Conservation (phyloP, 2,329 filamentous ascomycete species). For the Trichoderma afroharzianum region DNA sequence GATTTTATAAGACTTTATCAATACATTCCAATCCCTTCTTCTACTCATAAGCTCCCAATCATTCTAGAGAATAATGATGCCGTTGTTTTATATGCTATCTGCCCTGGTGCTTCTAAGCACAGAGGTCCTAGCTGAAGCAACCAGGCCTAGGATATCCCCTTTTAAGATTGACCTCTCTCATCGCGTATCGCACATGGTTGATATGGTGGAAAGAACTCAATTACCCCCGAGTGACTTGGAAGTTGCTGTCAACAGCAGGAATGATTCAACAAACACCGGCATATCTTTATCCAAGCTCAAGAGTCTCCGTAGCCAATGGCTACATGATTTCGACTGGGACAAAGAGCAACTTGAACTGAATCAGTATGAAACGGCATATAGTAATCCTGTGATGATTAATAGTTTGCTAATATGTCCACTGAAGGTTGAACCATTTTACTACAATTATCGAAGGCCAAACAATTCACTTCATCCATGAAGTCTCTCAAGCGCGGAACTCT, state of each 20-base stretch:
- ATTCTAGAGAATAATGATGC: not conserved
- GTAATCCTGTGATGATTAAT: not conserved
- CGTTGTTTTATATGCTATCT: not conserved
- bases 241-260: not conserved
- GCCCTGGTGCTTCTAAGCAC: not conserved
- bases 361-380: not conserved
- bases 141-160: not conserved
- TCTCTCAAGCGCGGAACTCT: not conserved
- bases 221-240: not conserved
- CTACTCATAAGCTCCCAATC: not conserved
- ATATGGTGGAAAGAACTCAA: not conserved
- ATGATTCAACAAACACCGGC: not conserved
- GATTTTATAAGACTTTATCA: not conserved
- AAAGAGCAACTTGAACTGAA: not conserved
- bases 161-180: not conserved
- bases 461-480: not conserved
- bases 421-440: not conserved
- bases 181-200: not conserved
- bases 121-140: not conserved
- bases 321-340: not conserved
- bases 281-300: not conserved
- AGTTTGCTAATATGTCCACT: not conserved
- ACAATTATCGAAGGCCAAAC: not conserved
- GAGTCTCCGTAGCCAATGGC: not conserved
- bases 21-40: not conserved